Base-by-base conservation (phyloP, 257 asterid genomes). In the Solanum dulcamara region DNA sequence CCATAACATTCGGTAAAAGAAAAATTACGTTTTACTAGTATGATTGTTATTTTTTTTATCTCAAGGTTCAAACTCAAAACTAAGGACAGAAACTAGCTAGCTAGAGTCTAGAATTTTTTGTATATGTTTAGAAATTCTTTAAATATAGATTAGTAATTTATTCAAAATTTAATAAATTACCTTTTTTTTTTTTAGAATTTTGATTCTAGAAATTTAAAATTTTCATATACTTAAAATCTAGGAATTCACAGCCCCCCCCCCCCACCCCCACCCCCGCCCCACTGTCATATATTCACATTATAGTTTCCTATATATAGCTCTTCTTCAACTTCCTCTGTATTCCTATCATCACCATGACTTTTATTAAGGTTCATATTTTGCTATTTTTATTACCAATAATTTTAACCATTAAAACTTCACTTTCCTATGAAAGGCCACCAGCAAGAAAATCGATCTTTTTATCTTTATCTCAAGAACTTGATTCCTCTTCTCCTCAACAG, bases 401-500 rank as follows among this genome's bases (percentile, higher is more conserved):
- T 6, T 80, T 89, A 77, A 2, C 83, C 48, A 75, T 82, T 57
- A 82, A 80, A 81, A 33, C 35, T 5, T 70, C 75, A 12, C 15
- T 44, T 74, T 85, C 91, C 7, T 91, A 91, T 85, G 82, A 88
- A 22, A 89, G 93, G 18, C 93, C 93, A 48, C 89, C 89, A 42
- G 59, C 90, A 40, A 84, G 90, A n/a, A 80, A 84, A 35, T 38
- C 88, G 60, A 17, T 67, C 18, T 86, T 79, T 70, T 44, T 84
- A 59, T 66, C 91, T 7, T 87, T 64, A 71, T 42, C 87, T 46
- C 13, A 48, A 20, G 81, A 81, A 79, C 87, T 42, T 28, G 64
- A 79, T 72, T 70, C 91, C 11, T 48, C 84, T 42, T 88, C 91
- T 66, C 93, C 93, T 10, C 92, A 91, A 86, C 93, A 91, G 92